Evolutionary conservation across 768 basidiomycete species (phyloP).

Genomic region (Vishniacozyma victoriae): DNA sequence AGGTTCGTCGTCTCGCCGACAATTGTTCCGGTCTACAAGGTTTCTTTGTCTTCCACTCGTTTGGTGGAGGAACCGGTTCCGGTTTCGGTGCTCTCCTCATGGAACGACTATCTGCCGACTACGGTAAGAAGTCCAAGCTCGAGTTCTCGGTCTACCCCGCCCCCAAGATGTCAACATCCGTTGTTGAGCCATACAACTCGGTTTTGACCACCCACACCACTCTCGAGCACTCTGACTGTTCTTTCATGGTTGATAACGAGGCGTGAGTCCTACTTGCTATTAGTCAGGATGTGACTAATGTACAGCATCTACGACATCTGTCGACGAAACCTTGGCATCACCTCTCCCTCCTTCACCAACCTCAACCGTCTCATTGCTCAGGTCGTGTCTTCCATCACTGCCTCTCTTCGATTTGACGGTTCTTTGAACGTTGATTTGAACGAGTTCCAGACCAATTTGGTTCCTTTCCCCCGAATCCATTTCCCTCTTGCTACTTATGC

Average conservation of each 20-base stretch:
- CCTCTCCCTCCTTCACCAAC: constrained; percentile 83
- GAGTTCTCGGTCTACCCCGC: constrained; percentile 98
- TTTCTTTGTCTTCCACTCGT: constrained; percentile 99
- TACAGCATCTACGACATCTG: constrained; percentile 92
- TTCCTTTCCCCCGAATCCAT: constrained; percentile 98
- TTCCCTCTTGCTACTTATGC: constrained; percentile 97
- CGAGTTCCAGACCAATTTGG: constrained; percentile 98
- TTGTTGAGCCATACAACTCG: constrained; percentile 96
- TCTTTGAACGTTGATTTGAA: constrained; percentile 94
- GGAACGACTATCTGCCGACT: constrained; percentile 94
- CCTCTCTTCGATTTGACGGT: constrained; percentile 93
- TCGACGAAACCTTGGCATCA: constrained; percentile 85
- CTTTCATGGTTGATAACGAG: constrained; percentile 99
- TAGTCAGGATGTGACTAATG: background rate
- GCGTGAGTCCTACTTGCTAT: constrained; percentile 51
- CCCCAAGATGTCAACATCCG: constrained; percentile 85
- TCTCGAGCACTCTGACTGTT: constrained; percentile 99
- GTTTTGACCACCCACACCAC: constrained; percentile 98
- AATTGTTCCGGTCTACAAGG: constrained; percentile 98
- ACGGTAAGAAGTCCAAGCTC: constrained; percentile 98
- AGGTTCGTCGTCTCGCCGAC: constrained; percentile 90
- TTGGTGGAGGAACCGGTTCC: constrained; percentile 98
- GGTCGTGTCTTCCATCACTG: constrained; percentile 96
- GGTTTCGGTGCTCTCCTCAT: constrained; percentile 97
- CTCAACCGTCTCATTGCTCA: constrained; percentile 95